Base-by-base conservation (phyloP, 164 flowering plant species). In the Vitis rupestris region DNA sequence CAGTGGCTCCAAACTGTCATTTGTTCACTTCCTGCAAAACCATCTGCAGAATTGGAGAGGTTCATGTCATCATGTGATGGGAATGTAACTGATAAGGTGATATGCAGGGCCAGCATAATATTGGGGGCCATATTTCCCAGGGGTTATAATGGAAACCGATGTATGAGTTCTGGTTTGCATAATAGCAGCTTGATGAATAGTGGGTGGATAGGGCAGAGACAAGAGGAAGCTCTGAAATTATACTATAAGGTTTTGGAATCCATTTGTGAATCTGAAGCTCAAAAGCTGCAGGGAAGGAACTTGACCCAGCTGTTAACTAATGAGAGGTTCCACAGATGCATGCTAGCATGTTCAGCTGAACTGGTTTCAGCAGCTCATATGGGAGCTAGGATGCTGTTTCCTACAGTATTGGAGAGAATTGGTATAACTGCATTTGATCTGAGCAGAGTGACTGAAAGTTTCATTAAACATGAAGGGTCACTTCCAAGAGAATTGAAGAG, bases 341-440 rank as follows among this genome's bases (percentile, higher is more conserved):
- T 96, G 99, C 93, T 96, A 59, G 97, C 94, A 16, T 93, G 99
- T 81, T 96, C 99, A 15, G 97, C 99, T 12, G 99, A 93, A 71
- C 76, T 96, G 50, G 97, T 96, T 77, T 84, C 94, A 61, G 96
- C 98, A 58, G 94, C 98, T 10, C 96, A 90, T 73, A 93, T 92
- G 77, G 88, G 98, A 29, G 93, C 83, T 29, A 89, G 96, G 3
- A 92, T 92, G 97, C 76, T 94, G 82, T 96, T 96, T 78, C 98
- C 99, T 69, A 90, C 91, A 8, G 99, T 94, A 27, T 72, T 96
- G 74, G 98, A 92, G 81, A 85, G 95, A 80, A 93, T 97, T 69
- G 97, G 98, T 19, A 90, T 96, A 53, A 96, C 99, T 53, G 90
- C 99, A 60, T 96, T 96, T 90, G 99, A 96, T 85, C 91, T 96